Conservation (phyloP, 2,329 filamentous ascomycete genomes). For the Stenocarpella maydis region DNA sequence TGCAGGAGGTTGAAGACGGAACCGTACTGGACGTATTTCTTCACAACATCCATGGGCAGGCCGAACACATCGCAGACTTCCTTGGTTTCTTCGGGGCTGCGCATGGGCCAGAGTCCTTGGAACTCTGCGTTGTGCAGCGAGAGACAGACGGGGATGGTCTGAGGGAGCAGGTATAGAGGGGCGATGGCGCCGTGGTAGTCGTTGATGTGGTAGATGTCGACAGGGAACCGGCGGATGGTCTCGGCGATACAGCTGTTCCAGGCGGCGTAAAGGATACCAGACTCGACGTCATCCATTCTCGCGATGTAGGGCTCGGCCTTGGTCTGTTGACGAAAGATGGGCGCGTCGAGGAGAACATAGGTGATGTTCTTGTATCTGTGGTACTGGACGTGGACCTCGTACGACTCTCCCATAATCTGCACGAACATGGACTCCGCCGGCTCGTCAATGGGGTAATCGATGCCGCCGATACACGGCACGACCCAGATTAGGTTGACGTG, state of each 20-base stretch:
- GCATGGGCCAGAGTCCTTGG: slow-evolving; percentile 73
- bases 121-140: slow-evolving; percentile 75
- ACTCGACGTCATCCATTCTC: slow-evolving; percentile 73
- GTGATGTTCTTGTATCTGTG: slow-evolving; percentile 57
- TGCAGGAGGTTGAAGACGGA: slow-evolving; percentile 73
- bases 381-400: slow-evolving; percentile 71
- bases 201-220: slow-evolving; percentile 52
- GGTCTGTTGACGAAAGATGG: slow-evolving; percentile 69
- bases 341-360: slow-evolving; percentile 62
- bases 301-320: slow-evolving; percentile 69
- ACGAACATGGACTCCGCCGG: slow-evolving; percentile 69
- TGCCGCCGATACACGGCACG: slow-evolving; percentile 68
- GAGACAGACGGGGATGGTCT: slow-evolving; percentile 67
- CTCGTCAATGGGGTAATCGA: slow-evolving; percentile 69
- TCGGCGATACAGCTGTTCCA: slow-evolving; percentile 76
- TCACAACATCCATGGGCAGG: slow-evolving; percentile 60
- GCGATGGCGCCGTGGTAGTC: slow-evolving; percentile 54
- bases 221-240: slow-evolving; percentile 64
- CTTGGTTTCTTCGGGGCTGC: slow-evolving; percentile 65
- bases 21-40: slow-evolving; percentile 70
- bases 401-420: slow-evolving; percentile 66
- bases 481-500: slow-evolving; percentile 73
- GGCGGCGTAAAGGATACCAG: slow-evolving; percentile 72
- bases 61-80: slow-evolving; percentile 72
- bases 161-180: slow-evolving; percentile 69